phyloP scores from a whole-genome alignment of 768 basidiomycete species.

The Coprinopsis cinerea region DNA sequence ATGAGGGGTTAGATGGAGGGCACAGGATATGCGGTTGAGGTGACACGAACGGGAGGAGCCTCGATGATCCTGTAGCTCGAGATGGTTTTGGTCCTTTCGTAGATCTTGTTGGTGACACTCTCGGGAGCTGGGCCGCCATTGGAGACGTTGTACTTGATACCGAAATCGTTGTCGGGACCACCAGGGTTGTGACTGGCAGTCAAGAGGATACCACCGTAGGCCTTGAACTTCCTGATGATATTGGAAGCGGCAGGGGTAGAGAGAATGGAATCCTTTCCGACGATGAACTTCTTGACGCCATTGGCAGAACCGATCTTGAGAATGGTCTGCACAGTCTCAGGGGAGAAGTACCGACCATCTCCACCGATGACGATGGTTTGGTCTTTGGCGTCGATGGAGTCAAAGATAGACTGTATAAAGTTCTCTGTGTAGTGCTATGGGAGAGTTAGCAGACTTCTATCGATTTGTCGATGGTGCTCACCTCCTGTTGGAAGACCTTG shows the following conservation, averaged over 20 bases:
- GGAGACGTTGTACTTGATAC: slow-evolving; percentile 98
- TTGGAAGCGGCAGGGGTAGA: slow-evolving; percentile 98
- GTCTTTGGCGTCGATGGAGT: slow-evolving; percentile 77
- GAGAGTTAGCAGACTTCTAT: not conserved
- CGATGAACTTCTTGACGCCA: slow-evolving; percentile 85
- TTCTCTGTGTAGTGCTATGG: slow-evolving; percentile 96
- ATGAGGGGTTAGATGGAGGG: slow-evolving; percentile 6
- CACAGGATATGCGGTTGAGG: not conserved
- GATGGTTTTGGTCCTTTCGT: slow-evolving; percentile 85
- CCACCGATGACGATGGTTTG: slow-evolving; percentile 92
- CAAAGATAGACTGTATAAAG: slow-evolving; percentile 91
- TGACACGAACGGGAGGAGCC: slow-evolving; percentile 55
- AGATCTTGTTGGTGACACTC: slow-evolving; percentile 93
- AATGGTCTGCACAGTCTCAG: slow-evolving; percentile 85
- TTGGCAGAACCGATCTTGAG: slow-evolving; percentile 93
- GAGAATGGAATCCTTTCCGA: slow-evolving; percentile 87
- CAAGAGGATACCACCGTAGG: slow-evolving; percentile 92
- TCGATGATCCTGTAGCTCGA: slow-evolving; percentile 80
- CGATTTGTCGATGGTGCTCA: slow-evolving; percentile 26
- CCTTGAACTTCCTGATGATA: slow-evolving; percentile 93
- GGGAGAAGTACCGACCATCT: slow-evolving; percentile 90
- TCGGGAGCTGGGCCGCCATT: slow-evolving; percentile 99
- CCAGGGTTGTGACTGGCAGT: slow-evolving; percentile 99
- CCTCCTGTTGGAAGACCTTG: slow-evolving; percentile 97
- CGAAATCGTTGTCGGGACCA: slow-evolving; percentile 97